phyloP scores from a whole-genome alignment of 1,139 yeast species.

The Geotrichum reessii region DNA sequence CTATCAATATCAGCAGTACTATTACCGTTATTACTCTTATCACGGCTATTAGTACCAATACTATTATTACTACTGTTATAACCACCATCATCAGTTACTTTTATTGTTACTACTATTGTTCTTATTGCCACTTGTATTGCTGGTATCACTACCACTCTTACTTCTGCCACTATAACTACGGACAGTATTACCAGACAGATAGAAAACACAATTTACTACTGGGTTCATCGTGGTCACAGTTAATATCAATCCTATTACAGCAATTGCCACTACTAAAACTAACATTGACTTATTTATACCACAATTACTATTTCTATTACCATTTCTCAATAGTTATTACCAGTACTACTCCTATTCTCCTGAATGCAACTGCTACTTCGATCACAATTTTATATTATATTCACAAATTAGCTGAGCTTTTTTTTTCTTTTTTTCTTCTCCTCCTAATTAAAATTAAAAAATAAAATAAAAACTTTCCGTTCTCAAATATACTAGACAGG shows the following conservation, averaged over 20 bases:
- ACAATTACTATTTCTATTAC: neutral
- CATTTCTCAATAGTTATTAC: no score
- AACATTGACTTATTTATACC: neutral
- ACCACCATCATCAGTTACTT: neutral
- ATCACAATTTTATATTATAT: neutral
- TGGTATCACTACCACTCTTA: no score
- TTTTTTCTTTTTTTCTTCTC: neutral
- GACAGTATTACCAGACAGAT: no score
- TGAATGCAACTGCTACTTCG: no score
- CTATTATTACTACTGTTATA: neutral
- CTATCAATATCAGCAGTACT: no score
- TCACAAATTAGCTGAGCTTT: neutral
- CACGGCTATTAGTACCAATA: neutral
- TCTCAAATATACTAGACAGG: constrained; percentile 4
- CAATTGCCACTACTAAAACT: neutral
- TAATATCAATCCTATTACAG: no score
- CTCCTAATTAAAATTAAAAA: neutral
- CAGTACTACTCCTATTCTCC: no score
- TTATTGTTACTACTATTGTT: neutral
- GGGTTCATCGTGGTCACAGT: no score
- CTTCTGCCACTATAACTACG: no score
- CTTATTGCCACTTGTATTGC: neutral
- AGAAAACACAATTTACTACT: no score
- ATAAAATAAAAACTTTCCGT: neutral
- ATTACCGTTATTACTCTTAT: neutral